Percentiles rank a stretch among this genome's conserved stretches.
These are phyloP conservation scores for Colletotrichum trifolii DNA, from an alignment of 2,329 filamentous ascomycete genomes.

Conservation along the genomic window DNA sequence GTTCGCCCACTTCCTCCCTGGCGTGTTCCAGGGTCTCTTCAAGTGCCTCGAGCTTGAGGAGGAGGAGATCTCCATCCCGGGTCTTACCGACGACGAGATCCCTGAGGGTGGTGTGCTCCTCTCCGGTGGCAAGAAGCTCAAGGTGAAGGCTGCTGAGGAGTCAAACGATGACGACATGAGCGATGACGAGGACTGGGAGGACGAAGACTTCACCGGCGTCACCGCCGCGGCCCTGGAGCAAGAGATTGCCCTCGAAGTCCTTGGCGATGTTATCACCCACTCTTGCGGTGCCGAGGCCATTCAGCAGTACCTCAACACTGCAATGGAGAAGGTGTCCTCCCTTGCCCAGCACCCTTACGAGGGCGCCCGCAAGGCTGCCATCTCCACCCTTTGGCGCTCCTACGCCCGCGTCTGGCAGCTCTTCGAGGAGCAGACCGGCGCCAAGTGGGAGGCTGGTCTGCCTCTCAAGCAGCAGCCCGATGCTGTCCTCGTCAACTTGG, in stretches of 20 bases:
- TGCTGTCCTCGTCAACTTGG: slow-evolving; percentile 83
- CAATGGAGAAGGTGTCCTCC: slow-evolving; percentile 82
- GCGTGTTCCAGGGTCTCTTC: slow-evolving; percentile 83
- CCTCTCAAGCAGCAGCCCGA: slow-evolving; percentile 85
- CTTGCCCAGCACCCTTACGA: slow-evolving; percentile 92
- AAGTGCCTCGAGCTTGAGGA: slow-evolving; percentile 88
- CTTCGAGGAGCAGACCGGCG: slow-evolving; percentile 79
- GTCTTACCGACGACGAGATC: slow-evolving; percentile 63
- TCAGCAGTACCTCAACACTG: slow-evolving; percentile 88
- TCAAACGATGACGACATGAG: slow-evolving; percentile 69
- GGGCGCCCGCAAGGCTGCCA: slow-evolving; percentile 90
- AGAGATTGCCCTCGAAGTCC: slow-evolving; percentile 94
- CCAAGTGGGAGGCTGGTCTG: slow-evolving; percentile 91
- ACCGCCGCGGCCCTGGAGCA: slow-evolving; percentile 95
- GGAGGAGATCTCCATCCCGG: slow-evolving; percentile 84
- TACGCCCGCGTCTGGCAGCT: slow-evolving; percentile 92
- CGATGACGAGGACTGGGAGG: slow-evolving; percentile 81
- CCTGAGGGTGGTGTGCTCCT: slow-evolving; percentile 74
- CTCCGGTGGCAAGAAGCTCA: slow-evolving; percentile 86
- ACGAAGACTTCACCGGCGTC: slow-evolving; percentile 84
- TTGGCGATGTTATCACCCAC: slow-evolving; percentile 91
- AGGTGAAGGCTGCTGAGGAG: slow-evolving; percentile 70
- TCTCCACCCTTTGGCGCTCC: slow-evolving; percentile 91
- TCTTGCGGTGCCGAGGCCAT: slow-evolving; percentile 79
- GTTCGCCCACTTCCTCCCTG: slow-evolving; percentile 81